Conservation (phyloP, 1,284 basidiomycete genomes). For the Rhodotorula mucilaginosa region DNA sequence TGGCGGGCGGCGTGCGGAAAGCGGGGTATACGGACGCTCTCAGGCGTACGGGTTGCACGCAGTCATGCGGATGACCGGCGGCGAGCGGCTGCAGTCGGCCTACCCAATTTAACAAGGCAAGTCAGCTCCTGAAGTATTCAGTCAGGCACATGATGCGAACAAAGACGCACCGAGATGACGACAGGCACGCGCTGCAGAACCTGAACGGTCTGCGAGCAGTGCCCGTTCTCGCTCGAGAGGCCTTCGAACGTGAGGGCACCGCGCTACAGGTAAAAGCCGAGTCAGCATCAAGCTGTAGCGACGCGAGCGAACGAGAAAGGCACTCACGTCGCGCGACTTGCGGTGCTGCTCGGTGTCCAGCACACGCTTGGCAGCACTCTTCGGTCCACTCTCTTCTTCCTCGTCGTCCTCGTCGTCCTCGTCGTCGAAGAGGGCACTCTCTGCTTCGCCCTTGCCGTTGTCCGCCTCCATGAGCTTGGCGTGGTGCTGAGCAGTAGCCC, state of each 20-base stretch:
- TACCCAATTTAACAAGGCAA: neutral
- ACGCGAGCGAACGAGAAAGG: neutral
- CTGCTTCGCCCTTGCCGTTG: constrained; percentile 81
- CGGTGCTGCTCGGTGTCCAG: constrained; percentile 66
- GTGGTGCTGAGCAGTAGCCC: constrained; percentile 69
- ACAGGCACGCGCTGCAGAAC: constrained; percentile 77
- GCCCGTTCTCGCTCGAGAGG: constrained; percentile 68
- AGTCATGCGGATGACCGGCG: constrained; percentile 70
- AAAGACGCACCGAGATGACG: constrained; percentile 64
- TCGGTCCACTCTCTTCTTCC: constrained; percentile 50
- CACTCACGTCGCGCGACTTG: constrained; percentile 58
- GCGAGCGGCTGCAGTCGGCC: constrained; percentile 87
- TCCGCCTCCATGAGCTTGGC: constrained; percentile 85
- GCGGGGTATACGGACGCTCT: neutral
- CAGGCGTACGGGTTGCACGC: constrained; percentile 17
- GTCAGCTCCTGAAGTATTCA: neutral
- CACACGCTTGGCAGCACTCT: constrained; percentile 44
- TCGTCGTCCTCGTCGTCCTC: constrained; percentile 60
- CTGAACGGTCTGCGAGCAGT: constrained; percentile 87
- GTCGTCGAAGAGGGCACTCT: constrained; percentile 82
- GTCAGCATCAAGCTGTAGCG: neutral
- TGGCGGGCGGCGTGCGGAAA: too few relatives aligned
- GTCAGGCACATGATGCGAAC: neutral
- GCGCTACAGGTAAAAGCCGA: neutral
- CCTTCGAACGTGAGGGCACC: constrained; percentile 73